A percentile compares a stretch with the other conserved stretches of the same genome.
These are phyloP conservation scores for Calocybe gangraenosa DNA, from an alignment of 768 basidiomycete genomes.

Conservation along the genomic window DNA sequence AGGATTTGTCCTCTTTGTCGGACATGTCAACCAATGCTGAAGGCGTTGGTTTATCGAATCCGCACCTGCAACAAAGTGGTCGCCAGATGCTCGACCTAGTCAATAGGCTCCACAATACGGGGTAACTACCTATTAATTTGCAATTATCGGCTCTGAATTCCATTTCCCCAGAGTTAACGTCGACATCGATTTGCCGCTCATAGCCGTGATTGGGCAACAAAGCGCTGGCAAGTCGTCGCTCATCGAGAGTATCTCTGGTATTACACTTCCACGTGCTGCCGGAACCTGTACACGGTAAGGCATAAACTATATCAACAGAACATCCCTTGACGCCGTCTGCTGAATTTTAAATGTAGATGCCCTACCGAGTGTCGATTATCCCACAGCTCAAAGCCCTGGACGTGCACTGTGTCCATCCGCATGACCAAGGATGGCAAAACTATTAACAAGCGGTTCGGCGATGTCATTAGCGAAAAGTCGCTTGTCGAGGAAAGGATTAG, in stretches of 20 bases:
- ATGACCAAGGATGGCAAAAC: conserved; percentile 37
- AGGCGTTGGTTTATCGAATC: conserved; percentile 46
- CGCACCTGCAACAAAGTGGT: conserved; percentile 29
- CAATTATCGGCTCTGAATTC: neutral
- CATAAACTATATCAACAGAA: neutral
- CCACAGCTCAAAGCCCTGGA: conserved; percentile 37
- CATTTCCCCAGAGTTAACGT: conserved; percentile 50
- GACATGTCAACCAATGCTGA: neutral
- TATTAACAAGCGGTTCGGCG: conserved; percentile 39
- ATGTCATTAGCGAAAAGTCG: conserved; percentile 42
- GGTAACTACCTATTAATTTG: conserved; percentile 28
- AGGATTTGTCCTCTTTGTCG: no score
- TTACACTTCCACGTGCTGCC: conserved; percentile 64
- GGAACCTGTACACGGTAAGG: conserved; percentile 71
- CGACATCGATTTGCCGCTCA: conserved; percentile 70
- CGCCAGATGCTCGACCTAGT: conserved; percentile 48
- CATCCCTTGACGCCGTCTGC: neutral
- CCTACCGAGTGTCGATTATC: conserved; percentile 56
- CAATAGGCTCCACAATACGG: conserved; percentile 51
- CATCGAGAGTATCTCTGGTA: conserved; percentile 73
- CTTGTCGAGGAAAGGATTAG: conserved; percentile 65
- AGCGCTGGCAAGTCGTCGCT: conserved; percentile 76
- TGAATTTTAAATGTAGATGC: conserved; percentile 33
- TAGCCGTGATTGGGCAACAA: conserved; percentile 70
- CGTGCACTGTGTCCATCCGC: conserved; percentile 46